Evolutionary conservation across 495 filamentous ascomycete species (phyloP).

Genomic region (Penicillium psychrofluorescens): DNA sequence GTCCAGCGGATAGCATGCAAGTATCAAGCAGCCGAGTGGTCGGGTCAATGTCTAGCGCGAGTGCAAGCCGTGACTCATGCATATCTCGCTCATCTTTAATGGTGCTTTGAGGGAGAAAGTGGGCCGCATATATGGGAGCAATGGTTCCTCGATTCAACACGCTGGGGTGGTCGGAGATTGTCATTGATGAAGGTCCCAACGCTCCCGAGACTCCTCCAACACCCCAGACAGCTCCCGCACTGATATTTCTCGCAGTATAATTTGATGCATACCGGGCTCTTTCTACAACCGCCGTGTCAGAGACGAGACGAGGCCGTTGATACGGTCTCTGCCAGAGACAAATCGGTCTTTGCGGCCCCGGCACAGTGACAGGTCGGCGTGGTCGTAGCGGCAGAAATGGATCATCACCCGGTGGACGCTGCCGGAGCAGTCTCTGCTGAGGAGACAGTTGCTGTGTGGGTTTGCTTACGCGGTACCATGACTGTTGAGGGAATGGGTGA

Average conservation of each 20-base stretch:
- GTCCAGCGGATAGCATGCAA: slow-evolving; percentile 7
- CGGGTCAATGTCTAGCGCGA: slow-evolving; percentile 77
- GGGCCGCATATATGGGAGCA: slow-evolving; percentile 65
- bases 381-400: slow-evolving; percentile 48
- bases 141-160: slow-evolving; percentile 62
- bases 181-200: slow-evolving; percentile 28
- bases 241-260: slow-evolving; percentile 38
- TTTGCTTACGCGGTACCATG: slow-evolving; percentile 52
- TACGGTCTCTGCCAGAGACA: slow-evolving; percentile 17
- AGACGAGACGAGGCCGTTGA: slow-evolving; percentile 30
- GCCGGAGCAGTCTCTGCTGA: slow-evolving; percentile 55
- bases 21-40: slow-evolving; percentile 49
- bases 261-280: neutral
- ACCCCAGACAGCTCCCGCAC: slow-evolving; percentile 69
- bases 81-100: slow-evolving; percentile 54
- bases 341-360: slow-evolving; percentile 13
- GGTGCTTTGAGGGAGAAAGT: slow-evolving; percentile 52
- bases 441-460: slow-evolving; percentile 49
- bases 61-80: slow-evolving; percentile 70
- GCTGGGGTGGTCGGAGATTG: slow-evolving; percentile 53
- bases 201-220: slow-evolving; percentile 60
- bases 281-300: slow-evolving; percentile 12
- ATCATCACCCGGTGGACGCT: slow-evolving; percentile 50
- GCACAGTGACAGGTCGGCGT: slow-evolving; percentile 9
- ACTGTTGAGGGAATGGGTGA: slow-evolving; percentile 8